Base-by-base conservation (phyloP, 1,284 basidiomycete species). In the Hemileia vastatrix region DNA sequence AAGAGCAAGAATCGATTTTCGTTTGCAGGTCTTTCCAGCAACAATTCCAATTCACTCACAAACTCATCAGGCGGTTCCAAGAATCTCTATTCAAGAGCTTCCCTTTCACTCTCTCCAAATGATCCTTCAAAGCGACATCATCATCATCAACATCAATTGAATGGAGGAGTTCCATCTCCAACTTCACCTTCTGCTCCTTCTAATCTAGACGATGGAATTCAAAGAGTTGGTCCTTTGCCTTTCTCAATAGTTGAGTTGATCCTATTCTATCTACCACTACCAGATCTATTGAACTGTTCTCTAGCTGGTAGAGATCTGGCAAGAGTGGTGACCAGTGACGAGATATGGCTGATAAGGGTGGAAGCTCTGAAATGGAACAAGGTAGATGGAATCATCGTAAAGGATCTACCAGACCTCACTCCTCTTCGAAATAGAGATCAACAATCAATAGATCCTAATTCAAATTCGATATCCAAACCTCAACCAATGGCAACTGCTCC, bases 211-310 rank as follows among this genome's bases (percentile, higher is more conserved):
- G 53, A 43, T 23, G 53, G n/a, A 55, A 19, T 55, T 43, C 53
- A 31, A 55, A 40, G 65, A 27, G 65, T 70, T 40, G 66, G 66
- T 19, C 45, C 31, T 3, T 54, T 71, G 2, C 67, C 70, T 0
- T 62, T 66, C 3, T 57, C 55, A 2, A 64, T 71, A 13, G 36
- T 67, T 15, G 62, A 63, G 24, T 65, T 64, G 53, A 70, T 71
- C 40, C 64, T 69, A 53, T 61, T 54, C 56, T 64, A n/a, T n/a
- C n/a, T n/a, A n/a, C n/a, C n/a, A n/a, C n/a, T n/a, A n/a, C n/a
- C n/a, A n/a, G n/a, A n/a, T n/a, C n/a, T n/a, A n/a, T n/a, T n/a
- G n/a, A n/a, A n/a, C n/a, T n/a, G n/a, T n/a, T n/a, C n/a, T n/a
- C n/a, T n/a, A n/a, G n/a, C n/a, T n/a, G n/a, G n/a, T n/a, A n/a